Percentiles rank a stretch among this genome's conserved stretches.
Evolutionary conservation across 2,329 filamentous ascomycete genomes (phyloP).

Genomic region (Dichotomopilus funicola): DNA sequence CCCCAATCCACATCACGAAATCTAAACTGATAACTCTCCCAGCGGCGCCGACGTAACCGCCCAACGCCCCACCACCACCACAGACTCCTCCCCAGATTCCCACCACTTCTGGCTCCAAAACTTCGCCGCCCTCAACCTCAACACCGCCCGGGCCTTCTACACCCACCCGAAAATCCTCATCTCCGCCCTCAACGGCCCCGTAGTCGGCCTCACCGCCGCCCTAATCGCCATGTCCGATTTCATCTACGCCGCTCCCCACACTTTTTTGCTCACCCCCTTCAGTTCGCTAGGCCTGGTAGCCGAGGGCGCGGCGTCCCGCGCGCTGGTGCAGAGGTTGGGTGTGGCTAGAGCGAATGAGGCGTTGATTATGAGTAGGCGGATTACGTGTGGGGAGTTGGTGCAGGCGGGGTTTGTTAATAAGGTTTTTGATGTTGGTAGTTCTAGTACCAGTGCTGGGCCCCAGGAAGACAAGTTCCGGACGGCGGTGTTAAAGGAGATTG

Average conservation of each 20-base stretch:
- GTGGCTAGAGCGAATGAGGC: slow-evolving; percentile 83
- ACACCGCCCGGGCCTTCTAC: slow-evolving; percentile 85
- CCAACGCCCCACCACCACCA: slow-evolving; percentile 29
- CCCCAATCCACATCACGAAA: background rate
- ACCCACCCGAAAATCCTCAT: slow-evolving; percentile 91
- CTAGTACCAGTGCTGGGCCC: slow-evolving; percentile 29
- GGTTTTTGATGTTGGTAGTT: slow-evolving; percentile 49
- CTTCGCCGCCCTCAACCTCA: slow-evolving; percentile 82
- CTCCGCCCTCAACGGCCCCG: slow-evolving; percentile 85
- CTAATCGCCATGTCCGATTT: slow-evolving; percentile 82
- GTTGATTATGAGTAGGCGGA: slow-evolving; percentile 79
- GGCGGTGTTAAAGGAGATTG: slow-evolving; percentile 70
- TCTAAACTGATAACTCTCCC: background rate
- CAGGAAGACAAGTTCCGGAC: slow-evolving; percentile 57
- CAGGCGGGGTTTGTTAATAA: slow-evolving; percentile 78
- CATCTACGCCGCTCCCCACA: slow-evolving; percentile 74
- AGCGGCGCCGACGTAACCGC: slow-evolving; percentile 75
- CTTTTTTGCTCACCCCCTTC: slow-evolving; percentile 89
- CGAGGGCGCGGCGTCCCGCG: slow-evolving; percentile 75
- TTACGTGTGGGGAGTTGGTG: slow-evolving; percentile 66
- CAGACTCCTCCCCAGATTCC: slow-evolving; percentile 9
- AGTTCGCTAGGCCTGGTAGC: slow-evolving; percentile 81
- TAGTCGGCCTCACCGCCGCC: slow-evolving; percentile 80
- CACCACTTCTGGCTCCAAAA: slow-evolving; percentile 54
- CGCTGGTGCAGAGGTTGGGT: slow-evolving; percentile 74